phyloP scores from a whole-genome alignment of 257 asterid species.

The Plantago ovata region DNA sequence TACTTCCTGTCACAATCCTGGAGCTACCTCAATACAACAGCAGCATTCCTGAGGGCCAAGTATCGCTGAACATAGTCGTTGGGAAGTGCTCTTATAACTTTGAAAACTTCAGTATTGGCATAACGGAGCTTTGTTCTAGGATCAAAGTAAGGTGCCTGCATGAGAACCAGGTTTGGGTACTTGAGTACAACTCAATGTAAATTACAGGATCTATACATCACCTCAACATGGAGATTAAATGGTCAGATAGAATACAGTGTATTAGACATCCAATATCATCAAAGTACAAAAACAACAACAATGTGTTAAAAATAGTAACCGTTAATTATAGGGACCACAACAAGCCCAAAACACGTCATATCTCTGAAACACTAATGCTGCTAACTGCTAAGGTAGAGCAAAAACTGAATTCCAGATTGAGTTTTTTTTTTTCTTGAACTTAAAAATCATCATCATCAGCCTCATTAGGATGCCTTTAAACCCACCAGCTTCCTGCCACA shows the following conservation, averaged over 20 bases:
- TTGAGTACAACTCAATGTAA: neutral
- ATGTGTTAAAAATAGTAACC: neutral
- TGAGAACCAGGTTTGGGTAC: neutral
- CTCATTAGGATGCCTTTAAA: no score
- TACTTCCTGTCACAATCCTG: conserved; percentile 2
- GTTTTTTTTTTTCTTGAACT: neutral
- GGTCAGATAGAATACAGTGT: neutral
- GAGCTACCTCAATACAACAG: conserved; percentile 69
- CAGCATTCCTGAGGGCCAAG: conserved; percentile 92
- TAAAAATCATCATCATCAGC: neutral
- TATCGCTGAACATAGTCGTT: conserved; percentile 89
- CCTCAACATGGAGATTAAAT: neutral
- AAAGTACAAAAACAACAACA: neutral
- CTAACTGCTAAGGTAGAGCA: no score
- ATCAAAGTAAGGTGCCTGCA: conserved; percentile 91
- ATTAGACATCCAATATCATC: neutral
- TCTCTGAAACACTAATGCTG: neutral
- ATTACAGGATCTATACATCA: neutral
- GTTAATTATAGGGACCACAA: neutral
- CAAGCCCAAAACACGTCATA: neutral
- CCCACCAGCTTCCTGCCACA: no score
- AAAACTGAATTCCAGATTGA: neutral
- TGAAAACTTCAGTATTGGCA: conserved; percentile 83
- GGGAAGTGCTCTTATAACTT: conserved; percentile 80
- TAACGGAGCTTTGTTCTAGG: conserved; percentile 94